Conservation (phyloP, 179 eudicot genomes). For the Amaranthus tricolor region DNA sequence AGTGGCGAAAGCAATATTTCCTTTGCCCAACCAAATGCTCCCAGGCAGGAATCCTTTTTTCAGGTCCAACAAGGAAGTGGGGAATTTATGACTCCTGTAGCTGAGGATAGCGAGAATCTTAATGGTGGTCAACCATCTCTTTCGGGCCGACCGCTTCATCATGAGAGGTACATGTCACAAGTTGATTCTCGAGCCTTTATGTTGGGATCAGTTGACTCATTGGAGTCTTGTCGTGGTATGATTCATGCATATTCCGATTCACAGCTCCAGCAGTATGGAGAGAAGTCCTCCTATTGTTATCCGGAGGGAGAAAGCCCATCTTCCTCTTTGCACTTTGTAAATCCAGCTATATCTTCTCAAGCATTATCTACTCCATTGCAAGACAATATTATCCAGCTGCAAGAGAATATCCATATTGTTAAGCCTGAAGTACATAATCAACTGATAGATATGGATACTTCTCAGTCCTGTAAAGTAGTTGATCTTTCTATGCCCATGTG, state of each 20-base stretch:
- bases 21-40: constrained; percentile 37
- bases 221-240: constrained; percentile 51
- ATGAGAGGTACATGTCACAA: constrained; percentile 46
- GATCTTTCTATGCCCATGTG: constrained; percentile 31
- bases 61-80: constrained; percentile 27
- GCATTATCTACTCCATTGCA: constrained; percentile 29
- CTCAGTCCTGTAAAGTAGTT: constrained; percentile 27
- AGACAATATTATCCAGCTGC: constrained; percentile 35
- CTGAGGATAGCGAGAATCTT: constrained; percentile 30
- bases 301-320: constrained; percentile 54
- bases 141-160: constrained; percentile 36
- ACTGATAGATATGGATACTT: constrained; percentile 38
- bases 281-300: constrained; percentile 43
- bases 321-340: constrained; percentile 40
- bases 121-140: constrained; percentile 31
- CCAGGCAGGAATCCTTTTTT: constrained; percentile 23
- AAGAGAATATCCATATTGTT: constrained; percentile 28
- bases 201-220: constrained; percentile 43
- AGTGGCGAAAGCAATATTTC: constrained; percentile 42
- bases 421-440: constrained; percentile 34
- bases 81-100: constrained; percentile 27
- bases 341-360: constrained; percentile 37
- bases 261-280: constrained; percentile 58
- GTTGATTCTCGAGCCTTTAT: constrained; percentile 39
- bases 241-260: constrained; percentile 76